Evolutionary conservation across 371 early-diverging fungal genomes (phyloP).

Genomic region (Saksenaea oblongispora): DNA sequence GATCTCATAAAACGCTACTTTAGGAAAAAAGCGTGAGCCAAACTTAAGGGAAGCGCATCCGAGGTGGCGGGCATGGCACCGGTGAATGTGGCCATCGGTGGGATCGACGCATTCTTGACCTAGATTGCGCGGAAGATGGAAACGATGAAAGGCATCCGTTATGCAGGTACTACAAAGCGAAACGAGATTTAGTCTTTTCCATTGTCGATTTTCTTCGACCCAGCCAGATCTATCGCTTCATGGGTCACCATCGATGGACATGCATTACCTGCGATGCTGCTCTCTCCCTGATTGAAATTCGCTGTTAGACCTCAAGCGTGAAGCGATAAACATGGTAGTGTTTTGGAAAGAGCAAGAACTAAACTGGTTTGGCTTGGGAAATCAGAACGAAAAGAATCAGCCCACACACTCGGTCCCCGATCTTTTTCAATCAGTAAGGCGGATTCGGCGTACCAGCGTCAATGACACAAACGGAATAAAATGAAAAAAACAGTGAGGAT

Average conservation of each 20-base stretch:
- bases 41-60: constrained; percentile 31
- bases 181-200: background rate
- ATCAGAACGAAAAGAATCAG: constrained; percentile 1
- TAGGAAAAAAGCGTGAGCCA: constrained; percentile 19
- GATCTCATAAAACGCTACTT: constrained; percentile 40
- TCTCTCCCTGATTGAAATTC: constrained; percentile 14
- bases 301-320: constrained; percentile 11
- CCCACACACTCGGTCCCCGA: constrained; percentile 1
- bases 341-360: background rate
- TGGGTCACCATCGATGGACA: constrained; percentile 5
- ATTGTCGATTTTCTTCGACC: background rate
- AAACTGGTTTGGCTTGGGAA: constrained; percentile 1
- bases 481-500: background rate
- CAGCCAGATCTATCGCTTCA: background rate
- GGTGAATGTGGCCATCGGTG: constrained; percentile 24
- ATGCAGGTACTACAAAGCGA: constrained; percentile 11
- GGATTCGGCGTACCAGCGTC: background rate
- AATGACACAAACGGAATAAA: background rate
- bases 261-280: constrained; percentile 12
- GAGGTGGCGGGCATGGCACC: constrained; percentile 33
- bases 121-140: constrained; percentile 17
- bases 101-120: constrained; percentile 19
- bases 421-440: background rate
- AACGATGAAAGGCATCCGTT: constrained; percentile 27
- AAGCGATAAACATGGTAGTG: background rate